These are phyloP conservation scores for Vigna mungo DNA, from an alignment of 306 rosid species.

Conservation along the genomic window DNA sequence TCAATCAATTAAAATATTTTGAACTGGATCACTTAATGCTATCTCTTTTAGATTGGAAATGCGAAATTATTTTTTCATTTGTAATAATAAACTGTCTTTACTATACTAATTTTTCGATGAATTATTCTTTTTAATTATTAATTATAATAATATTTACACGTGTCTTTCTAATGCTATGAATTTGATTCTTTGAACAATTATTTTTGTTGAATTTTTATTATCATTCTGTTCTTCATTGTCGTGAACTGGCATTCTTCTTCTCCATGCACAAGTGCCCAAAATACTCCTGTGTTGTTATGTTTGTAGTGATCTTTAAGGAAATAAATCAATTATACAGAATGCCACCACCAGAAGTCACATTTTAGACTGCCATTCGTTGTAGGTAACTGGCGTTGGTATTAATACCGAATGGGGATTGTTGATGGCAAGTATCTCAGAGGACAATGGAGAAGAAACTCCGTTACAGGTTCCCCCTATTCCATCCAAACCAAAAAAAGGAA, in stretches of 20 bases:
- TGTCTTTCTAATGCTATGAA: conserved; percentile 28
- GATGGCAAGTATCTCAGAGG: conserved; percentile 99
- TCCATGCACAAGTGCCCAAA: conserved; percentile 29
- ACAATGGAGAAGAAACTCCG: conserved; percentile 97
- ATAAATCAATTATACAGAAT: conserved; percentile 18
- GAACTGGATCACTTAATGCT: conserved; percentile 2
- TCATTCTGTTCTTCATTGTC: conserved; percentile 27
- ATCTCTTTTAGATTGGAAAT: neutral
- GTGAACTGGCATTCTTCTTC: neutral
- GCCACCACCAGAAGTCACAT: conserved; percentile 36
- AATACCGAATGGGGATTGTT: conserved; percentile 99
- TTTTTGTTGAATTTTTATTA: conserved; percentile 20
- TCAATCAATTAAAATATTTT: conserved; percentile 31
- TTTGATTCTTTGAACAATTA: conserved; percentile 16
- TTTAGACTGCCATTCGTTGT: conserved; percentile 40
- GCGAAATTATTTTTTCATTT: conserved; percentile 4
- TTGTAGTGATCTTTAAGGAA: conserved; percentile 29
- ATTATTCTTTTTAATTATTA: conserved; percentile 8
- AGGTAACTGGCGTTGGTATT: conserved; percentile 98
- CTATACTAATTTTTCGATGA: neutral
- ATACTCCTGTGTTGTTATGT: conserved; percentile 24
- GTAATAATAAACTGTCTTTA: neutral
- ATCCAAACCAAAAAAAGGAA: conserved; percentile 27
- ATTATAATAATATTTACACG: neutral
- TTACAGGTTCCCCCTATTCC: conserved; percentile 70